Evolutionary conservation across 2,329 filamentous ascomycete genomes (phyloP).

Genomic region (Alternaria arborescens): DNA sequence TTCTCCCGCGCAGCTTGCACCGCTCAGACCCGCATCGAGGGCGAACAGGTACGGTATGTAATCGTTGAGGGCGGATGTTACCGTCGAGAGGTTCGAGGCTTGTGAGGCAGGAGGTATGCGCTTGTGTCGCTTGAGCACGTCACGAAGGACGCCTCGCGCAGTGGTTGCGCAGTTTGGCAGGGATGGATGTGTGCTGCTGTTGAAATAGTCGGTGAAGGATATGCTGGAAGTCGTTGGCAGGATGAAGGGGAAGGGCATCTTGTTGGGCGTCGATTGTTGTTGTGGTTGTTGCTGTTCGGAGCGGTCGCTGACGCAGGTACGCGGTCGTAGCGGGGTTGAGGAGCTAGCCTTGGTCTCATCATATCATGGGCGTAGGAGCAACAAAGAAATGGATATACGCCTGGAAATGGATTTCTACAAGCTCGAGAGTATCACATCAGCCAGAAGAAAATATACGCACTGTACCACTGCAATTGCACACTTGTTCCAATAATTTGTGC

Average conservation of each 20-base stretch:
- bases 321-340: constrained; percentile 33
- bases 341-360: constrained; percentile 33
- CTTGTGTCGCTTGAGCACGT: constrained; percentile 88
- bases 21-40: constrained; percentile 75
- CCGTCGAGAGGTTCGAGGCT: constrained; percentile 71
- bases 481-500: constrained; percentile 10
- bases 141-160: constrained; percentile 81
- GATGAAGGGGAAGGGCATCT: constrained; percentile 88
- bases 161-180: constrained; percentile 84
- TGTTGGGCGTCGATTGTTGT: constrained; percentile 12
- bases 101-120: constrained; percentile 78
- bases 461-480: constrained; percentile 17
- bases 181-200: constrained; percentile 85
- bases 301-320: constrained; percentile 37
- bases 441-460: not conserved
- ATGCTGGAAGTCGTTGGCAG: constrained; percentile 91
- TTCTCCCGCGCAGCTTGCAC: constrained; percentile 64
- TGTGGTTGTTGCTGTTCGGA: constrained; percentile 14
- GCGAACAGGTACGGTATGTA: constrained; percentile 88
- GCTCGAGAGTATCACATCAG: constrained; percentile 10
- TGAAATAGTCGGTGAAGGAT: constrained; percentile 79
- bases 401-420: not conserved
- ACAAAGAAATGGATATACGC: not conserved
- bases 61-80: constrained; percentile 73
- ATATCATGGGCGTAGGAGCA: constrained; percentile 9